Conservation (phyloP, 2,329 filamentous ascomycete genomes). For the Aureobasidium pullulans region DNA sequence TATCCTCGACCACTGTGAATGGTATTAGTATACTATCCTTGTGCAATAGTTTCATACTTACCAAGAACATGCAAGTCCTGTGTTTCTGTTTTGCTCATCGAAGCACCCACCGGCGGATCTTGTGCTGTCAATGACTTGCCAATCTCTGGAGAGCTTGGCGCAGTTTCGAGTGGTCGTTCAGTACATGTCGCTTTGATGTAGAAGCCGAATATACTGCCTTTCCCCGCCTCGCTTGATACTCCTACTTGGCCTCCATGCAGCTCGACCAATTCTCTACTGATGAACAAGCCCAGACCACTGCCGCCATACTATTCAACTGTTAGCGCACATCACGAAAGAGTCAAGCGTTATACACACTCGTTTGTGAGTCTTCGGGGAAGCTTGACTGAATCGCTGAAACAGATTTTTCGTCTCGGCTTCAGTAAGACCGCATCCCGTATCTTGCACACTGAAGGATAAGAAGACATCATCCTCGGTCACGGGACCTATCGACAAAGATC, state of each 20-base stretch:
- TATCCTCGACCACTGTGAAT: slow-evolving; percentile 22
- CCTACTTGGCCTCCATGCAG: slow-evolving; percentile 62
- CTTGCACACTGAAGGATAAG: slow-evolving; percentile 22
- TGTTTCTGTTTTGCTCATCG: slow-evolving; percentile 31
- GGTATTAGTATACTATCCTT: not conserved
- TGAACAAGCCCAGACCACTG: slow-evolving; percentile 60
- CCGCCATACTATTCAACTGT: slow-evolving; percentile 54
- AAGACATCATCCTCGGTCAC: slow-evolving; percentile 23
- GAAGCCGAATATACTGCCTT: slow-evolving; percentile 58
- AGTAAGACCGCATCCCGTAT: slow-evolving; percentile 30
- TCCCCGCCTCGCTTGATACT: slow-evolving; percentile 45
- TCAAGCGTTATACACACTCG: not conserved
- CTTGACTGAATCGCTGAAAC: slow-evolving; percentile 62
- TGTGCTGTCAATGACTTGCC: not conserved
- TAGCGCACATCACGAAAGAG: not conserved
- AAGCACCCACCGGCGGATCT: slow-evolving; percentile 21
- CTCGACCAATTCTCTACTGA: slow-evolving; percentile 58
- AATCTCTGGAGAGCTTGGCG: not conserved
- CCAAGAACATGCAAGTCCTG: slow-evolving; percentile 17
- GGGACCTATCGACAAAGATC: not conserved
- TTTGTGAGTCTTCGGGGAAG: slow-evolving; percentile 57
- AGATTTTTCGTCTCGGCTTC: slow-evolving; percentile 35
- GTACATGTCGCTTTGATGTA: slow-evolving; percentile 46
- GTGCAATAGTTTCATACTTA: not conserved
- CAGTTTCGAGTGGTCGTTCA: not conserved